Percentiles rank a stretch among this genome's conserved stretches.
These are phyloP conservation scores for Corniculantispora saksenae DNA, from an alignment of 2,329 filamentous ascomycete species.

Conservation along the genomic window DNA sequence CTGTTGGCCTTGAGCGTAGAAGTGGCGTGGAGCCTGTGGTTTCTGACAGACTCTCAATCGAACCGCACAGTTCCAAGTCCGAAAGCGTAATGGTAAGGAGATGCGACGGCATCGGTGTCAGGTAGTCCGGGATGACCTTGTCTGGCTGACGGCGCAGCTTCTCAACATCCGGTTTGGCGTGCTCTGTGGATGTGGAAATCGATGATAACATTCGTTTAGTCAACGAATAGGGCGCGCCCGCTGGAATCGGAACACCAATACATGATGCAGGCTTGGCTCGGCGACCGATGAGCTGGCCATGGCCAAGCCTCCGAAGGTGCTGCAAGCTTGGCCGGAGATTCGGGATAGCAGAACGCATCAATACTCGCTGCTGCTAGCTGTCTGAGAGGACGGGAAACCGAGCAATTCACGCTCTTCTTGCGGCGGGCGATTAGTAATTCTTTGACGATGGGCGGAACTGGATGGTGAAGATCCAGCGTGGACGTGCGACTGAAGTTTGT, in stretches of 20 bases:
- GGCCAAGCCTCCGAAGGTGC: background rate
- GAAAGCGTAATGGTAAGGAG: conserved; percentile 65
- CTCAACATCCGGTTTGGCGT: conserved; percentile 20
- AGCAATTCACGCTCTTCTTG: background rate
- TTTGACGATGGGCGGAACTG: background rate
- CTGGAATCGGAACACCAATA: background rate
- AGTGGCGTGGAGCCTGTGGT: background rate
- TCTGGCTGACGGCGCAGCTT: conserved; percentile 30
- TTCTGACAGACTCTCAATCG: background rate
- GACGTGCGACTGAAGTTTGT: conserved; percentile 2
- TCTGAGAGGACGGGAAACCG: background rate
- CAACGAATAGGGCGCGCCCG: background rate
- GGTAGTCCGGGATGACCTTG: conserved; percentile 44
- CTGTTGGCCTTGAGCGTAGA: background rate
- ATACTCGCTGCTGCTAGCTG: background rate
- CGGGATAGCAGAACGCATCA: background rate
- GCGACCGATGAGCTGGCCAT: background rate
- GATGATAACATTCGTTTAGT: conserved; percentile 1
- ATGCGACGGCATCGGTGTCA: conserved; percentile 62
- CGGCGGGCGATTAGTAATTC: background rate
- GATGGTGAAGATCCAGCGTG: background rate
- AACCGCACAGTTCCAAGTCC: conserved; percentile 41
- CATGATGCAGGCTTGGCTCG: background rate
- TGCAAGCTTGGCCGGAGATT: background rate
- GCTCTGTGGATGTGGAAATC: background rate